Conservation (phyloP, 1,139 yeast species). For the Scheffersomyces illinoinensis region DNA sequence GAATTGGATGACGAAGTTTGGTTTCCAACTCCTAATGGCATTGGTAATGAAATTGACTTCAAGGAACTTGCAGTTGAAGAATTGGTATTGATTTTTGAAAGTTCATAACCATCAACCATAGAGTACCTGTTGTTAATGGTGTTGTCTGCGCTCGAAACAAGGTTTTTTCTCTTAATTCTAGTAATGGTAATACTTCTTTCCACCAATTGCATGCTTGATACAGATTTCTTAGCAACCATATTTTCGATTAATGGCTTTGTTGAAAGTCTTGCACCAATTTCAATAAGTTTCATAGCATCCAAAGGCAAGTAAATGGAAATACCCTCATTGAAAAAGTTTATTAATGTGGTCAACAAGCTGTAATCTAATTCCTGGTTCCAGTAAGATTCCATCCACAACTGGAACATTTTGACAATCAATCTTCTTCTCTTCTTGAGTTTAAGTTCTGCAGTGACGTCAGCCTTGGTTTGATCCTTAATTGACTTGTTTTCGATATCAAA, state of each 20-base stretch:
- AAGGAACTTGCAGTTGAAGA: constrained; percentile 40
- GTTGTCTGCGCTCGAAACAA: constrained; percentile 16
- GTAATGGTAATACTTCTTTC: constrained; percentile 46
- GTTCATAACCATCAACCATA: constrained; percentile 53
- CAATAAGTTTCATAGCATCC: constrained; percentile 62
- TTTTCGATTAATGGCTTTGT: constrained; percentile 36
- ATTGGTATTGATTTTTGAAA: constrained; percentile 48
- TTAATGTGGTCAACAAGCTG: constrained; percentile 61
- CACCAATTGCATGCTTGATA: constrained; percentile 36
- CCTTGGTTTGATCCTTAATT: constrained; percentile 25
- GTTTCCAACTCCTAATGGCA: constrained; percentile 46
- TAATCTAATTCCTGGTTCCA: constrained; percentile 73
- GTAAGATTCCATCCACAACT: constrained; percentile 84
- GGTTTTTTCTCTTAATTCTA: constrained; percentile 25
- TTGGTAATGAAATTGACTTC: constrained; percentile 40
- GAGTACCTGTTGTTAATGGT: constrained; percentile 37
- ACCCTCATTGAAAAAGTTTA: constrained; percentile 78
- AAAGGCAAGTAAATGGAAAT: constrained; percentile 57
- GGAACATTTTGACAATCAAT: constrained; percentile 66
- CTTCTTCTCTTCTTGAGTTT: constrained; percentile 65
- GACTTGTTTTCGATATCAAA: constrained; percentile 53
- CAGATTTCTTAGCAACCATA: constrained; percentile 3
- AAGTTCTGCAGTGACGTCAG: constrained; percentile 48
- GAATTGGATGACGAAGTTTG: constrained; percentile 42
- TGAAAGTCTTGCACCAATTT: constrained; percentile 58